These are phyloP conservation scores for Zygotorulaspora chibaensis DNA, from an alignment of 805 yeast genomes.

Conservation along the genomic window DNA sequence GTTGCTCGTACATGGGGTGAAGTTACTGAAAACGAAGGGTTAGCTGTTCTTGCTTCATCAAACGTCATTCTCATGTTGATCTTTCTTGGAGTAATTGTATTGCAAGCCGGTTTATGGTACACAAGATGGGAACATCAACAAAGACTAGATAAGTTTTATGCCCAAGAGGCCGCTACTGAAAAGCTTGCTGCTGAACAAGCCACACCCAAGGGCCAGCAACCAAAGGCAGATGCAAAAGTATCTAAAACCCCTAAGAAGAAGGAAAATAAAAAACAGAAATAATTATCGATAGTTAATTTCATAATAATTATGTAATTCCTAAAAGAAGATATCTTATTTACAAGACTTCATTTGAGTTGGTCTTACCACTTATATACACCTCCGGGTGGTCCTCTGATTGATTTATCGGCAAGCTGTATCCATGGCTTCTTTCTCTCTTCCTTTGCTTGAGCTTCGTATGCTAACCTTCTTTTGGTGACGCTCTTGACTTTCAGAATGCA, in stretches of 20 bases:
- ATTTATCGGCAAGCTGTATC: constrained; percentile 42
- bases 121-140: constrained; percentile 59
- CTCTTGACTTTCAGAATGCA: constrained; percentile 63
- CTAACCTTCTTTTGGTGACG: constrained; percentile 56
- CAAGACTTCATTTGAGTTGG: constrained; percentile 8
- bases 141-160: constrained; percentile 34
- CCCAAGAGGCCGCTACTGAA: constrained; percentile 30
- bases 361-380: constrained; percentile 56
- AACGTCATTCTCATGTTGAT: constrained; percentile 69
- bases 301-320: neutral
- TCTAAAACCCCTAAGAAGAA: constrained; percentile 3
- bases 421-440: constrained; percentile 49
- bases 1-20: constrained; percentile 86
- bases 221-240: constrained; percentile 6
- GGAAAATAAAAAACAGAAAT: constrained; percentile 6
- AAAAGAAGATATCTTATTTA: constrained; percentile 9
- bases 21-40: constrained; percentile 77
- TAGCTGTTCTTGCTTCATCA: constrained; percentile 89
- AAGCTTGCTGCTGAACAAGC: constrained; percentile 3
- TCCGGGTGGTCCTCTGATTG: constrained; percentile 45
- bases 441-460: constrained; percentile 53
- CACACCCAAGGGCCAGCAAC: constrained; percentile 8
- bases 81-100: constrained; percentile 70
- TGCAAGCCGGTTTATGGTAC: constrained; percentile 87
- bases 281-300: neutral